Conservation (phyloP, 148 eudicot genomes). For the Camellia japonica region DNA sequence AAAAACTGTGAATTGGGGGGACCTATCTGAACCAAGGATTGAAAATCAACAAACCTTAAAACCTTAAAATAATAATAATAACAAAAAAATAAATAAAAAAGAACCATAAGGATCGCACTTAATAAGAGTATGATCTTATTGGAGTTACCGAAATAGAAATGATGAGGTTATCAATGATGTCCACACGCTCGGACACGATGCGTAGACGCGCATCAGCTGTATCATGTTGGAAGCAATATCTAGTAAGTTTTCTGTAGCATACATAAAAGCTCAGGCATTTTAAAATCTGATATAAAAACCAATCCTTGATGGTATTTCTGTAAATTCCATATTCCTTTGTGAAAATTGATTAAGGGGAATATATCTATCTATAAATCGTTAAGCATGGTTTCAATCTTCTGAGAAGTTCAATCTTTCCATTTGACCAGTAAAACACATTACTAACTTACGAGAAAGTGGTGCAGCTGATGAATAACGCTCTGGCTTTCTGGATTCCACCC, state of each 20-base stretch:
- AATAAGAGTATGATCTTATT: neutral
- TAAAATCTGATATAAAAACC: neutral
- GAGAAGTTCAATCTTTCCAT: too few relatives aligned
- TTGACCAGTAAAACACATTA: too few relatives aligned
- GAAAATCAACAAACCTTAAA: constrained; percentile 25
- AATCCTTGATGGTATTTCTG: neutral
- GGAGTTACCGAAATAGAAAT: constrained; percentile 82
- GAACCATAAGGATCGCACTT: neutral
- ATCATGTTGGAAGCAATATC: constrained; percentile 26
- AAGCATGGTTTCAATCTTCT: neutral
- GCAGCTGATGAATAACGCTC: constrained; percentile 99
- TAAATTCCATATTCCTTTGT: neutral
- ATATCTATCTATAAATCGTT: neutral
- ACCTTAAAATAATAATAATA: neutral
- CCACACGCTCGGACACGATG: constrained; percentile 94
- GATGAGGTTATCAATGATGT: constrained; percentile 79
- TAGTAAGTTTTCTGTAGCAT: constrained; percentile 20
- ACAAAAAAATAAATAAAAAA: neutral
- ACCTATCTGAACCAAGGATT: constrained; percentile 75
- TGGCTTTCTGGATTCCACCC: constrained; percentile 98
- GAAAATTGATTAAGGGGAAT: neutral
- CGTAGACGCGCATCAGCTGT: constrained; percentile 97
- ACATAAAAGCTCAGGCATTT: neutral
- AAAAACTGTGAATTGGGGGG: constrained; percentile 82
- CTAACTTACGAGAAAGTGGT: constrained; percentile 90